phyloP scores from a whole-genome alignment of 352 stramenopile species.

The Phytophthora hibernalis region DNA sequence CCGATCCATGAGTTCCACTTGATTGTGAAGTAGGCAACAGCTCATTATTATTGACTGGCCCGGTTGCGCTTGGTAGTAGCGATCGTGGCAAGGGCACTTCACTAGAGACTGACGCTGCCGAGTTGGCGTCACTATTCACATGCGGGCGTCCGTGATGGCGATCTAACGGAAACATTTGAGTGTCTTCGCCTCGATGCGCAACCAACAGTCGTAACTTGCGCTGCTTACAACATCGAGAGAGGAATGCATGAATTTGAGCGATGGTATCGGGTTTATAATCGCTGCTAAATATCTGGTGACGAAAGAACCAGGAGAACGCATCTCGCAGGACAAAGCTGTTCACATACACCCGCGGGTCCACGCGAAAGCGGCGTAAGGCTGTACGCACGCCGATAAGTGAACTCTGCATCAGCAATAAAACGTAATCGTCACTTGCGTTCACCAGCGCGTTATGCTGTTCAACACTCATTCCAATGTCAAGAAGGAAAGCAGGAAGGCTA shows the following conservation, averaged over 20 bases:
- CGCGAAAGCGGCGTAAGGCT: slow-evolving; percentile 66
- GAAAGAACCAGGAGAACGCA: slow-evolving; percentile 71
- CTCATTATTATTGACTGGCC: neutral
- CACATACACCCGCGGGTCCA: slow-evolving; percentile 76
- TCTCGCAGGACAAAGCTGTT: slow-evolving; percentile 80
- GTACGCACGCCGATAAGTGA: slow-evolving; percentile 49
- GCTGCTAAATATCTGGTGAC: slow-evolving; percentile 51
- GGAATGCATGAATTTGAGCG: slow-evolving; percentile 53
- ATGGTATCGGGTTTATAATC: slow-evolving; percentile 28
- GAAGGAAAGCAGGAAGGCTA: slow-evolving; percentile 48
- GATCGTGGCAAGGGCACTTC: slow-evolving; percentile 9
- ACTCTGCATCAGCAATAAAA: slow-evolving; percentile 78
- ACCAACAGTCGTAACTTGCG: slow-evolving; percentile 76
- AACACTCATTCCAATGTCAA: slow-evolving; percentile 55
- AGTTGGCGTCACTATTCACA: slow-evolving; percentile 11
- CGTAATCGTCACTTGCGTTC: slow-evolving; percentile 73
- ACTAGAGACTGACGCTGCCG: slow-evolving; percentile 3
- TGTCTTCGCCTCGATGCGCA: slow-evolving; percentile 57
- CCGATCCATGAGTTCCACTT: slow-evolving; percentile 17
- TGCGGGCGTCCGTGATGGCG: slow-evolving; percentile 14
- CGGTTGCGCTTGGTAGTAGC: slow-evolving; percentile 18
- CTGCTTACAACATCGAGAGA: slow-evolving; percentile 80
- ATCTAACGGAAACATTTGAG: slow-evolving; percentile 57
- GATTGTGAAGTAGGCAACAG: slow-evolving; percentile 11
- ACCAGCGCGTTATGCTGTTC: slow-evolving; percentile 56